Evolutionary conservation across 257 asterid genomes (phyloP).

Genomic region (Fraxinus americana): DNA sequence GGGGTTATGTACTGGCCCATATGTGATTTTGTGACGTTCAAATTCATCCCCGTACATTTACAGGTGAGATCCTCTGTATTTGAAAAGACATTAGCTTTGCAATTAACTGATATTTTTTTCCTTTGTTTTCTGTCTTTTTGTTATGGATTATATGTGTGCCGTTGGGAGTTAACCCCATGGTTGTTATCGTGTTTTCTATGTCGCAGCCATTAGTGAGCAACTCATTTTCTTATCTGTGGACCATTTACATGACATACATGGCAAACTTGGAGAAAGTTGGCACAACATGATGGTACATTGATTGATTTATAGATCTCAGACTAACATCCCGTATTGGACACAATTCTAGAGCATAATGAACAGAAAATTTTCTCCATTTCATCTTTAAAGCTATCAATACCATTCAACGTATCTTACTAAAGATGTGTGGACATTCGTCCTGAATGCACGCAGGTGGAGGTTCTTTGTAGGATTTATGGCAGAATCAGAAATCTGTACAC

Average conservation of each 20-base stretch:
- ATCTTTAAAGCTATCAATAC: too few species aligned
- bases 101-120: too few species aligned
- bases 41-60: conserved; percentile 77
- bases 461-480: not conserved
- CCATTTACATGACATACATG: conserved; percentile 75
- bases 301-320: not conserved
- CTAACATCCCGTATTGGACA: too few species aligned
- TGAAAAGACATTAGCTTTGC: not conserved
- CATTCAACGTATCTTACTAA: too few species aligned
- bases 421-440: too few species aligned
- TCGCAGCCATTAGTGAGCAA: conserved; percentile 84
- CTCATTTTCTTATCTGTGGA: conserved; percentile 80
- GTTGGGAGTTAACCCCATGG: not conserved
- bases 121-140: not conserved
- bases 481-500: not conserved
- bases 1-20: conserved; percentile 84
- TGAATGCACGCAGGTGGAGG: not conserved
- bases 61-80: conserved; percentile 49
- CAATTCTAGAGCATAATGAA: too few species aligned
- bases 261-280: conserved; percentile 66
- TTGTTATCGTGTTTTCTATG: conserved; percentile 22
- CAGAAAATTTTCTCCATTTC: too few species aligned
- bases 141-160: not conserved
- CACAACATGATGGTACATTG: conserved; percentile 24
- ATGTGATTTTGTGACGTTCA: conserved; percentile 84